Evolutionary conservation across 129 eudicot species (phyloP).

Genomic region (Heracleum sosnowskyi): DNA sequence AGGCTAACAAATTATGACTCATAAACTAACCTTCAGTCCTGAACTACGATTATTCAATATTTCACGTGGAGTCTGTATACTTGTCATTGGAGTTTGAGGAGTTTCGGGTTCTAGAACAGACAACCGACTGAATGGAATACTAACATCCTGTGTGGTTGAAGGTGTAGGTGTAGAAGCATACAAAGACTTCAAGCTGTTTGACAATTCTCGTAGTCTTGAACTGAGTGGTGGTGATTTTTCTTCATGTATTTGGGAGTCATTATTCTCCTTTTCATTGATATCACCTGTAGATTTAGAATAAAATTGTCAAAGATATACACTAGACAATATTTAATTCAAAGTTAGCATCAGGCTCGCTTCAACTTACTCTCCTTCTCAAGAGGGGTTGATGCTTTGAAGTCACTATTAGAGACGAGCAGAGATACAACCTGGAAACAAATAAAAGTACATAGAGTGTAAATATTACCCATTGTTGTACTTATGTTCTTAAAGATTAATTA

Average conservation of each 20-base stretch:
- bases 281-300: slow-evolving; percentile 22
- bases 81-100: slow-evolving; percentile 27
- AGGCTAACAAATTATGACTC: not conserved
- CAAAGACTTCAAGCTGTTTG: slow-evolving; percentile 42
- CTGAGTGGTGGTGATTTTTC: slow-evolving; percentile 59
- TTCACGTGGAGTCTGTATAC: slow-evolving; percentile 37
- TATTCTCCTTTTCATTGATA: slow-evolving; percentile 33
- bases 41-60: slow-evolving; percentile 44
- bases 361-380: slow-evolving; percentile 14
- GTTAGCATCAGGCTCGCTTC: not conserved
- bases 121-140: slow-evolving; percentile 15
- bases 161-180: slow-evolving; percentile 38
- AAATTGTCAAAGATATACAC: not conserved
- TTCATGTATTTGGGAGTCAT: slow-evolving; percentile 8
- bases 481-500: not conserved
- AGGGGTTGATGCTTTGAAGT: not conserved
- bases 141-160: slow-evolving; percentile 15
- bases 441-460: not conserved
- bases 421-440: slow-evolving; percentile 29
- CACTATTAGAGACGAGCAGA: slow-evolving; percentile 18
- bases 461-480: not conserved
- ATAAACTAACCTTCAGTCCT: slow-evolving; percentile 55
- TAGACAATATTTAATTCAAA: not conserved
- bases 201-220: slow-evolving; percentile 36
- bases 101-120: slow-evolving; percentile 48